Percentiles rank a stretch among this genome's conserved stretches.
Conservation (phyloP, 225 moss, liverwort and hornwort genomes). For the Physcomitrellopsis africana region DNA sequence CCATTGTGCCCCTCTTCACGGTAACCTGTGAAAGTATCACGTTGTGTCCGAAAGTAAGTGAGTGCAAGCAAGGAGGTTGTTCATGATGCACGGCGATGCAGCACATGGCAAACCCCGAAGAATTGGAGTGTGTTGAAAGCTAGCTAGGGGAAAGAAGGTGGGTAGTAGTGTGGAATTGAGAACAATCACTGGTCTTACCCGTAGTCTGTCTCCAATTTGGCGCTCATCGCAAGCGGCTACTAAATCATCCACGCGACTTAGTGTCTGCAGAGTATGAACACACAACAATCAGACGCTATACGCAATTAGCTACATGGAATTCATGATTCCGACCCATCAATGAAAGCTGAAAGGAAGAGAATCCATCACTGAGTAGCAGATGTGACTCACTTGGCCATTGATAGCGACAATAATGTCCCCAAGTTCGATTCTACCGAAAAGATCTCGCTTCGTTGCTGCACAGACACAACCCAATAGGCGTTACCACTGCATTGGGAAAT, state of each 20-base stretch:
- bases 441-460: slow-evolving; percentile 66
- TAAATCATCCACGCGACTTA: slow-evolving; percentile 64
- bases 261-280: slow-evolving; percentile 40
- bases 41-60: background rate
- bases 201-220: slow-evolving; percentile 57
- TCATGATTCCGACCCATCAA: background rate
- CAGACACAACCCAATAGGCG: background rate
- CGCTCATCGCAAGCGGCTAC: slow-evolving; percentile 70
- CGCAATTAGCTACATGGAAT: background rate
- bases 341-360: background rate
- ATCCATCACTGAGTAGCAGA: background rate
- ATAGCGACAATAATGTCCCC: slow-evolving; percentile 61
- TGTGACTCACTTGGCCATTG: slow-evolving; percentile 59
- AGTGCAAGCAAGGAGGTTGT: background rate
- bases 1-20: slow-evolving; percentile 52
- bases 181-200: slow-evolving; percentile 32
- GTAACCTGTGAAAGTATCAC: slow-evolving; percentile 51
- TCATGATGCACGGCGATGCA: background rate
- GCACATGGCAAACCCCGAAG: background rate
- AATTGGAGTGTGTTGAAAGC: background rate
- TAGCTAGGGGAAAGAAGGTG: background rate
- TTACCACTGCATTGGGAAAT: background rate
- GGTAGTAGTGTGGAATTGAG: slow-evolving; percentile 6
- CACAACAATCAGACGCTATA: background rate
- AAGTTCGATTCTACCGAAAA: slow-evolving; percentile 58